Percentiles rank a stretch among this genome's conserved stretches.
Evolutionary conservation across 129 eudicot species (phyloP).

Genomic region (Mikania micrantha): DNA sequence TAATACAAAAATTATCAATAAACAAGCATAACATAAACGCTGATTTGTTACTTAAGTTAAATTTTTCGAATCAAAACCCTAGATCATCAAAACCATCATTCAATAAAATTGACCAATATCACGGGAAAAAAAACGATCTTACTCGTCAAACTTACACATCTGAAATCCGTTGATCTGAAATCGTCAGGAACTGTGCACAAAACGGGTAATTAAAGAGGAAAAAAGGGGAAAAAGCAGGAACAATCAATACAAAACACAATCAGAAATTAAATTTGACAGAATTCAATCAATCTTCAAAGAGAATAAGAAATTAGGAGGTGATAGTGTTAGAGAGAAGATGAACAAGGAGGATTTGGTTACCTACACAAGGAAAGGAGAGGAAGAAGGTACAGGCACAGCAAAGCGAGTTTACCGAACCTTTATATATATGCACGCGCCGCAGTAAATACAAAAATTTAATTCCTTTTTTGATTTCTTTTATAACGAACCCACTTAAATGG

Average conservation of each 20-base stretch:
- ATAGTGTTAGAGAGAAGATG: not conserved
- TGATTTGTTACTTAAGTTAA: not conserved
- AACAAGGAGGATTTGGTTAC: constrained; percentile 29
- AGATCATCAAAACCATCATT: constrained; percentile 27
- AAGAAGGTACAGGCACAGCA: constrained; percentile 22
- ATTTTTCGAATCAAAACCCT: constrained; percentile 27
- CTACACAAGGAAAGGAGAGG: constrained; percentile 19
- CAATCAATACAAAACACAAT: not conserved
- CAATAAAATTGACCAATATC: constrained; percentile 11
- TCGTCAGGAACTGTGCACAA: not conserved
- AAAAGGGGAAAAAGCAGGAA: constrained; percentile 3
- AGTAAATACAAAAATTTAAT: constrained; percentile 2
- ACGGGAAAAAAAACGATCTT: constrained; percentile 1
- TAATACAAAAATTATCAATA: not conserved
- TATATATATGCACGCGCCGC: constrained; percentile 19
- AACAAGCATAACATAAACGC: not conserved
- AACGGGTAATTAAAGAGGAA: not conserved
- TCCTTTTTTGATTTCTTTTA: too few species aligned
- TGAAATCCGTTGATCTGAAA: not conserved
- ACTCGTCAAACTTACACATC: constrained; percentile 6
- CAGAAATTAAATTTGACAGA: not conserved
- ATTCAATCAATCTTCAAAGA: not conserved
- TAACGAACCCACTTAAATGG: too few species aligned
- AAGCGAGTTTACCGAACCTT: constrained; percentile 18
- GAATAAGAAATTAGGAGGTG: not conserved